Base-by-base conservation (phyloP, 2,329 filamentous ascomycete genomes). In the Metarhizium anisopliae region DNA sequence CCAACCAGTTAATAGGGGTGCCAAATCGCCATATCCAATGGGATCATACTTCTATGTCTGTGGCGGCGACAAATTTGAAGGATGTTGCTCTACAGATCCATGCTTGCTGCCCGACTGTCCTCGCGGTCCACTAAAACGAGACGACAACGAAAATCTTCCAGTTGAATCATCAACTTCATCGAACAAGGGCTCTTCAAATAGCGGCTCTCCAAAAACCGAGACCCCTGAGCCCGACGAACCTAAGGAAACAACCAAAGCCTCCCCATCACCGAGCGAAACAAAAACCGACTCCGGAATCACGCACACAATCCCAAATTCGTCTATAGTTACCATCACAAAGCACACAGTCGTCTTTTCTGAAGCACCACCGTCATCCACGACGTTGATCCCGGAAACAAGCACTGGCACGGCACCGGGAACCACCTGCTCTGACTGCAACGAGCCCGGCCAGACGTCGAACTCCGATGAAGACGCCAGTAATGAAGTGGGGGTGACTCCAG, bases 31-130 rank as follows among this genome's bases (percentile, higher is more conserved):
- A 7, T 76, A 75, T 51, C 58, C 64, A 6, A 3, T 56, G 7
- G 68, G 66, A 56, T 60, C 59, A 20, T 36, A 52, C 35, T 77
- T 67, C 59, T 78, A 74, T 59, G 52, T 58, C 29, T 80, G 76
- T 59, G 57, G 51, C 14, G 45, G 53, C 51, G 72, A 65, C 59
- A 58, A 59, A 36, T 78, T 74, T 59, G 56, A 52, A 2, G 77
- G 75, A 18, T 81, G 79, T 60, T 81, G 78, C 62, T 62, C 66
- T 14, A 62, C 69, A 14, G 63, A 78, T 57, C 71, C 77, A 16
- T 81, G 79, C 61, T 55, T 58, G 3, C 52, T 65, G 51, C 49
- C 55, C 10, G 43, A 20, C 10, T 58, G 47, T 20, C 40, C 54
- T 25, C 47, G 32, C 30, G 2, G 59, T 55, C 6, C 76, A 73